Conservation (phyloP, 176 grass and related monocot genomes). For the Tuctoria greenei region DNA sequence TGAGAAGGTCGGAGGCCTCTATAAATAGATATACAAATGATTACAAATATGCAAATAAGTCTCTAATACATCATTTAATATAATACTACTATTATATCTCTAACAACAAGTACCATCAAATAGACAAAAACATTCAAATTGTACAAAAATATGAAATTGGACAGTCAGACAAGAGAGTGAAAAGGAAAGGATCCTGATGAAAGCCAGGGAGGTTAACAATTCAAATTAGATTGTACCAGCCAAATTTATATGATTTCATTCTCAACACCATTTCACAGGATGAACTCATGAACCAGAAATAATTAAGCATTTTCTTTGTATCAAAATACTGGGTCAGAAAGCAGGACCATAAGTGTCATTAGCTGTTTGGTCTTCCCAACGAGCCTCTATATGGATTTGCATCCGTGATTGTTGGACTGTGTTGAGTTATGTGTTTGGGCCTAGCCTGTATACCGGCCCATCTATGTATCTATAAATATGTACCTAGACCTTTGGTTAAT, state of each 20-base stretch:
- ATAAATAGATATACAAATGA: too few species aligned
- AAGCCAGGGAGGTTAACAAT: not conserved
- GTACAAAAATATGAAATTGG: not conserved
- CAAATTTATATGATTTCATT: conserved; percentile 17
- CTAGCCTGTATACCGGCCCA: too few species aligned
- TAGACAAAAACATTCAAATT: conserved; percentile 15
- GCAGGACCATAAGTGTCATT: not conserved
- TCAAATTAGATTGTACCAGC: not conserved
- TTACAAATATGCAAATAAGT: too few species aligned
- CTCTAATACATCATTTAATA: too few species aligned
- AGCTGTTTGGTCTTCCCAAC: not conserved
- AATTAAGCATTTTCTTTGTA: not conserved
- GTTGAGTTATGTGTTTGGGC: too few species aligned
- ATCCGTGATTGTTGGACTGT: not conserved
- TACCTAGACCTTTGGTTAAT: too few species aligned
- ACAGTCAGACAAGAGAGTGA: not conserved
- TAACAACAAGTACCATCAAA: too few species aligned
- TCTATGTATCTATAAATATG: too few species aligned
- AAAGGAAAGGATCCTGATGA: not conserved
- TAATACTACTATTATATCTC: too few species aligned
- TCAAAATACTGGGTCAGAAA: not conserved
- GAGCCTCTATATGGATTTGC: too few species aligned
- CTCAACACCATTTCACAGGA: not conserved
- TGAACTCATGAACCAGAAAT: conserved; percentile 11
- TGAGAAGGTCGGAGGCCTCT: too few species aligned